These are phyloP conservation scores for Nasturtium officinale DNA, from an alignment of 345 rosid genomes.

Conservation along the genomic window DNA sequence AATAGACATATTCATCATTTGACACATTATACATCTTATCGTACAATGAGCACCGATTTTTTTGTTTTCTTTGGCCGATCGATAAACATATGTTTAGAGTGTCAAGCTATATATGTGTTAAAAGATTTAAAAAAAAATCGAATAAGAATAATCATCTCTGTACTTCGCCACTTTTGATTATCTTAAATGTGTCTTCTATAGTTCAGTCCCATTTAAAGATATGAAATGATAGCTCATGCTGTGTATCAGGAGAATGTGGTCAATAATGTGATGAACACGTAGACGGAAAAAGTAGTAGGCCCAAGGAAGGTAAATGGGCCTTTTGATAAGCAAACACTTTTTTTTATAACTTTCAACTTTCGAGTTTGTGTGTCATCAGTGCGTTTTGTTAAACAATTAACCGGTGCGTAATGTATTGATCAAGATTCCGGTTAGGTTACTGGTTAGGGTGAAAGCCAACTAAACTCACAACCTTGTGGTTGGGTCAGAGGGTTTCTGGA, in stretches of 20 bases:
- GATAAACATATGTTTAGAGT: slow-evolving; percentile 14
- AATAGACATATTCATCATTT: background rate
- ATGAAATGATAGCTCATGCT: slow-evolving; percentile 18
- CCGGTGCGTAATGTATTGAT: background rate
- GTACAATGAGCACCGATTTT: background rate
- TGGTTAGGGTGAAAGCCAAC: background rate
- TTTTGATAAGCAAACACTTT: background rate
- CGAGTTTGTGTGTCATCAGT: background rate
- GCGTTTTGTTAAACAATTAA: background rate
- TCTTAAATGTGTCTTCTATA: slow-evolving; percentile 2
- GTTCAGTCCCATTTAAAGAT: background rate
- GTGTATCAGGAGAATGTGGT: slow-evolving; percentile 8
- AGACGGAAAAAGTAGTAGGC: slow-evolving; percentile 18
- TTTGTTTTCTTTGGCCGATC: background rate
- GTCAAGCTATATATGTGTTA: too few species aligned
- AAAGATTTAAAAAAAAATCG: too few species aligned
- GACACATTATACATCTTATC: background rate
- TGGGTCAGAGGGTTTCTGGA: background rate
- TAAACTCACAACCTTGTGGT: background rate
- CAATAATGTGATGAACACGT: slow-evolving; percentile 15
- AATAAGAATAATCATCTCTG: background rate
- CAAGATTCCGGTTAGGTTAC: background rate
- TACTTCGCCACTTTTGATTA: background rate
- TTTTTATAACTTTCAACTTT: background rate
- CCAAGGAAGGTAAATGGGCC: background rate